A percentile compares a stretch with the other conserved stretches of the same genome.
phyloP scores from a whole-genome alignment of 331 rosid species.

The Ulmus americana region DNA sequence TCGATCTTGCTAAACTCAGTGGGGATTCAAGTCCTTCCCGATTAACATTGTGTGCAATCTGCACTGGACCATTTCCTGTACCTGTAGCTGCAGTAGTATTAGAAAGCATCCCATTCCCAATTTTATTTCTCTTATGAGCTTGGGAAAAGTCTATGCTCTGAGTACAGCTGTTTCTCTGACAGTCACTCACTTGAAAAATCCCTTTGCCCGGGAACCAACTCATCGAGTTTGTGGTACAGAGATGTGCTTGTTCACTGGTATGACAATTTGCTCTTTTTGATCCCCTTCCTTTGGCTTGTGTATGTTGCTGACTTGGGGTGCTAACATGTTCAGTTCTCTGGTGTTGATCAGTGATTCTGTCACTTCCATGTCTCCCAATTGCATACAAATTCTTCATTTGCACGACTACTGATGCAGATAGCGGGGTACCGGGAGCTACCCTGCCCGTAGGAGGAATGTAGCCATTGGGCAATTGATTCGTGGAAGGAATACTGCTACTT shows the following conservation, averaged over 20 bases:
- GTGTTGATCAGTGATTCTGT: slow-evolving; percentile 27
- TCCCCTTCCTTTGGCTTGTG: slow-evolving; percentile 32
- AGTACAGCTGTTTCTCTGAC: slow-evolving; percentile 26
- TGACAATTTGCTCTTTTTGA: slow-evolving; percentile 42
- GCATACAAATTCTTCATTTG: slow-evolving; percentile 22
- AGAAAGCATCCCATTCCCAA: slow-evolving; percentile 31
- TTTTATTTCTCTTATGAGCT: slow-evolving; percentile 43
- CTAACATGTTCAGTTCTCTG: slow-evolving; percentile 25
- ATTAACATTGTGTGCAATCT: slow-evolving; percentile 10
- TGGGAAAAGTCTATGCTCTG: slow-evolving; percentile 22
- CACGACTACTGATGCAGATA: slow-evolving; percentile 25
- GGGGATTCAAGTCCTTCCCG: slow-evolving; percentile 24
- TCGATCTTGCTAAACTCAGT: slow-evolving; percentile 24
- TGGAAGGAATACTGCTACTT: slow-evolving; percentile 21
- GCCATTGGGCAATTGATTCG: slow-evolving; percentile 26
- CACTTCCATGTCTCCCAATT: slow-evolving; percentile 25
- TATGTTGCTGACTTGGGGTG: slow-evolving; percentile 28
- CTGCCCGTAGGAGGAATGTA: slow-evolving; percentile 15
- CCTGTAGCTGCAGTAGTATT: slow-evolving; percentile 21
- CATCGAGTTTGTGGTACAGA: slow-evolving; percentile 26
- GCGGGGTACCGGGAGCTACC: slow-evolving; percentile 25
- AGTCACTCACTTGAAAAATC: slow-evolving; percentile 30
- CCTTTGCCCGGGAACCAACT: slow-evolving; percentile 37
- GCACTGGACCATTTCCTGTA: slow-evolving; percentile 23
- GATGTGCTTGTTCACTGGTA: slow-evolving; percentile 23